These are phyloP conservation scores for Trichoderma gracile DNA, from an alignment of 2,329 filamentous ascomycete genomes.

Conservation along the genomic window DNA sequence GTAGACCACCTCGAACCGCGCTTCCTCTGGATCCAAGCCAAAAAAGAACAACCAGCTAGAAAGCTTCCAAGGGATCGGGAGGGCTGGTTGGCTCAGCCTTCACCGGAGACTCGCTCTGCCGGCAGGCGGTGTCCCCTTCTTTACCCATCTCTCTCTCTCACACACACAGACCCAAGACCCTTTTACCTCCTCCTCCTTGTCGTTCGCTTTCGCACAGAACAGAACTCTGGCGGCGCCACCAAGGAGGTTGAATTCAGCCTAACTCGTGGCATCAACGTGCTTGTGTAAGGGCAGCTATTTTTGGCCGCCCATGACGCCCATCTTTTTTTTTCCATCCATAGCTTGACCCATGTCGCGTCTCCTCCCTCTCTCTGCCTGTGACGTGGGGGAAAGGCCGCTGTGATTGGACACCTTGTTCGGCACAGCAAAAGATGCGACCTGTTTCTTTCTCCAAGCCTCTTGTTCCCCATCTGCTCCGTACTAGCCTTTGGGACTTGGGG, in stretches of 20 bases:
- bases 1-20: background rate
- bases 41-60: background rate
- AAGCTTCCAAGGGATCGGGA: background rate
- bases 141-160: too few species aligned
- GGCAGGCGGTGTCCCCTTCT: slow-evolving; percentile 20
- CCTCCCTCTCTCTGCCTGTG: too few species aligned
- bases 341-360: too few species aligned
- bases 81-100: slow-evolving; percentile 17
- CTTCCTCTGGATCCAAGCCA: background rate
- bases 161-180: background rate
- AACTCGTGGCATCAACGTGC: slow-evolving; percentile 22
- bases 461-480: too few species aligned
- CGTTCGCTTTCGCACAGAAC: background rate
- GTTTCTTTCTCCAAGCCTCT: too few species aligned
- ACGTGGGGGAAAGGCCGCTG: too few species aligned
- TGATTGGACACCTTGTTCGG: too few species aligned
- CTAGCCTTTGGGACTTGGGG: too few species aligned
- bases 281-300: slow-evolving; percentile 20
- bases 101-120: slow-evolving; percentile 20
- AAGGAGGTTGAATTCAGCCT: slow-evolving; percentile 23
- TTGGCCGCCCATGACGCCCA: slow-evolving; percentile 20
- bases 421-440: too few species aligned
- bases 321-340: background rate
- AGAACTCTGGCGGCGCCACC: slow-evolving; percentile 4
- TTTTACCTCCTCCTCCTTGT: too few species aligned